Evolutionary conservation across 2,329 filamentous ascomycete genomes (phyloP).

Genomic region (Tolypocladium ovalisporum): DNA sequence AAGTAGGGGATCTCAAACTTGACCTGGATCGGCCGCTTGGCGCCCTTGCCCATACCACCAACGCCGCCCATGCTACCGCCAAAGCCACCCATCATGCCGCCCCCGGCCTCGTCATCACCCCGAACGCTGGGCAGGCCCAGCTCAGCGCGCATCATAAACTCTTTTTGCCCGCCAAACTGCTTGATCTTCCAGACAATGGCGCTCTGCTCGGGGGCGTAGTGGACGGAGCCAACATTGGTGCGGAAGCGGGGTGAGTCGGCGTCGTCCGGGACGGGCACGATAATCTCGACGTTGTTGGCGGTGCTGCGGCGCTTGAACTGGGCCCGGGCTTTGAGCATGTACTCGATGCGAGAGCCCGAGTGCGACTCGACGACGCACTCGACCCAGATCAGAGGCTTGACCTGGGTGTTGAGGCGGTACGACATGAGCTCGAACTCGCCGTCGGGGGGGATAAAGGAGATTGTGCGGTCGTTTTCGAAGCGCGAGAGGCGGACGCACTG

Average conservation of each 20-base stretch:
- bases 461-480: constrained; percentile 97
- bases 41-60: constrained; percentile 64
- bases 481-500: constrained; percentile 91
- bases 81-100: constrained; percentile 95
- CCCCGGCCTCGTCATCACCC: constrained; percentile 89
- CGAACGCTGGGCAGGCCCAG: constrained; percentile 87
- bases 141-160: constrained; percentile 97
- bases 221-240: constrained; percentile 92
- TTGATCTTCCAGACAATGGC: constrained; percentile 99
- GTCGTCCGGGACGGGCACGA: constrained; percentile 93
- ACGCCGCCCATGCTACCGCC: constrained; percentile 94
- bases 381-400: constrained; percentile 98
- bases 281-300: constrained; percentile 97
- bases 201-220: constrained; percentile 94
- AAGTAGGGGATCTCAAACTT: constrained; percentile 99
- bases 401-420: constrained; percentile 95
- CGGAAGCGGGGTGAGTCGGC: constrained; percentile 93
- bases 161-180: constrained; percentile 96
- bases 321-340: constrained; percentile 96
- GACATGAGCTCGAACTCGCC: constrained; percentile 99
- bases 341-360: constrained; percentile 90
- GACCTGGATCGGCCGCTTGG: constrained; percentile 92
- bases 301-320: constrained; percentile 98
- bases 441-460: constrained; percentile 96
- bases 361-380: constrained; percentile 96